Conservation (phyloP, 768 basidiomycete species). For the Lentinula lateritia region DNA sequence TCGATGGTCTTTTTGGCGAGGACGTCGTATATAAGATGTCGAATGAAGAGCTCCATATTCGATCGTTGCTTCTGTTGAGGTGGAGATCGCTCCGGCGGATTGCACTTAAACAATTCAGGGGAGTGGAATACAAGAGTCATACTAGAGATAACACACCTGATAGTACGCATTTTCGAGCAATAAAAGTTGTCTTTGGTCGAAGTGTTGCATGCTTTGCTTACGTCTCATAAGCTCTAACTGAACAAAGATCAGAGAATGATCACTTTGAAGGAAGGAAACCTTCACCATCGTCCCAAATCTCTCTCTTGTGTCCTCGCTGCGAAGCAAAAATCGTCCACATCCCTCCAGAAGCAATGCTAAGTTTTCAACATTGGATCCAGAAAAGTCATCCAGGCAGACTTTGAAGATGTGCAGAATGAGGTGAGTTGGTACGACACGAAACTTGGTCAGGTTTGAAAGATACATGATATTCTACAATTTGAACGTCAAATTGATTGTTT, state of each 20-base stretch:
- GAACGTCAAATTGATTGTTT: background rate
- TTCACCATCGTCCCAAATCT: conserved; percentile 85
- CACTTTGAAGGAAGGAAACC: background rate
- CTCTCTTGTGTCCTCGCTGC: conserved; percentile 82
- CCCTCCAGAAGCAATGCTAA: conserved; percentile 87
- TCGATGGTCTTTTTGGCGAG: conserved; percentile 92
- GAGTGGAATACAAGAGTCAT: background rate
- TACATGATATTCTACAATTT: conserved; percentile 73
- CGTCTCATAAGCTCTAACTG: conserved; percentile 92
- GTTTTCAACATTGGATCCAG: conserved; percentile 89
- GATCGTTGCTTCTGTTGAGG: conserved; percentile 80
- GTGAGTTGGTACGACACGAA: conserved; percentile 84
- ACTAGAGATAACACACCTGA: conserved; percentile 48
- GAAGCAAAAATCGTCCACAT: conserved; percentile 87
- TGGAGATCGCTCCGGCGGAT: conserved; percentile 91
- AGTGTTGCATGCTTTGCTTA: conserved; percentile 89
- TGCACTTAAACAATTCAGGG: conserved; percentile 54
- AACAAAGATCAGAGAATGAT: background rate
- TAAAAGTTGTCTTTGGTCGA: conserved; percentile 86
- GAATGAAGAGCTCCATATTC: conserved; percentile 89
- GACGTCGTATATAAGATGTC: conserved; percentile 92
- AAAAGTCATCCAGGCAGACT: conserved; percentile 94
- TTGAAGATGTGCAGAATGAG: conserved; percentile 94
- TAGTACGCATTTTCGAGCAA: conserved; percentile 98
- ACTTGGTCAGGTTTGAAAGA: conserved; percentile 92